A percentile compares a stretch with the other conserved stretches of the same genome.
Evolutionary conservation across 2,329 filamentous ascomycete species (phyloP).

Genomic region (Fusarium tanahbumbuense): DNA sequence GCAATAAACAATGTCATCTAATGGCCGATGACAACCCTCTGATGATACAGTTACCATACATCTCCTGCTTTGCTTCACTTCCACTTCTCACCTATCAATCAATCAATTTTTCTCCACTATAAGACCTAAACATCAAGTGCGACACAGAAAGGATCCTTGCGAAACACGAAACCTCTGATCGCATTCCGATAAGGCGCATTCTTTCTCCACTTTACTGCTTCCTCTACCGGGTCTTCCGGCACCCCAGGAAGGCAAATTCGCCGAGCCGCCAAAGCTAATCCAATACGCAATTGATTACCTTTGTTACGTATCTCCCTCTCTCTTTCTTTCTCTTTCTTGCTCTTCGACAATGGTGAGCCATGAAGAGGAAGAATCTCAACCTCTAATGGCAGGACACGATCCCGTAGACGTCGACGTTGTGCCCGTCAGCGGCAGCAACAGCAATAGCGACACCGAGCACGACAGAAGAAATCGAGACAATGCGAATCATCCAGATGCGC

Average conservation of each 20-base stretch:
- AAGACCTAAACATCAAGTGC: conserved; percentile 10
- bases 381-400: conserved; percentile 54
- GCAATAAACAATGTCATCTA: conserved; percentile 10
- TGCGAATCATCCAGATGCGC: conserved; percentile 55
- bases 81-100: neutral
- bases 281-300: conserved; percentile 17
- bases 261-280: conserved; percentile 20
- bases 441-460: conserved; percentile 17
- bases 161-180: conserved; percentile 16
- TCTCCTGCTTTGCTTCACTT: conserved; percentile 1
- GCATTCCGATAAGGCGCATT: conserved; percentile 13
- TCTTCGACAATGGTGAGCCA: conserved; percentile 48
- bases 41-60: neutral
- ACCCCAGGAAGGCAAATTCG: conserved; percentile 26
- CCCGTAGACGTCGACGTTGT: conserved; percentile 44
- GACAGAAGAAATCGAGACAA: conserved; percentile 22
- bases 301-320: neutral
- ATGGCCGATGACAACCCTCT: conserved; percentile 6
- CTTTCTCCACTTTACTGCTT: conserved; percentile 30
- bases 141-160: conserved; percentile 10
- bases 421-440: conserved; percentile 35
- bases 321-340: neutral
- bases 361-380: conserved; percentile 52
- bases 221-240: conserved; percentile 27
- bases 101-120: neutral